These are phyloP conservation scores for Dendrobium huoshanense DNA, from an alignment of 106 monocot species.

Conservation along the genomic window DNA sequence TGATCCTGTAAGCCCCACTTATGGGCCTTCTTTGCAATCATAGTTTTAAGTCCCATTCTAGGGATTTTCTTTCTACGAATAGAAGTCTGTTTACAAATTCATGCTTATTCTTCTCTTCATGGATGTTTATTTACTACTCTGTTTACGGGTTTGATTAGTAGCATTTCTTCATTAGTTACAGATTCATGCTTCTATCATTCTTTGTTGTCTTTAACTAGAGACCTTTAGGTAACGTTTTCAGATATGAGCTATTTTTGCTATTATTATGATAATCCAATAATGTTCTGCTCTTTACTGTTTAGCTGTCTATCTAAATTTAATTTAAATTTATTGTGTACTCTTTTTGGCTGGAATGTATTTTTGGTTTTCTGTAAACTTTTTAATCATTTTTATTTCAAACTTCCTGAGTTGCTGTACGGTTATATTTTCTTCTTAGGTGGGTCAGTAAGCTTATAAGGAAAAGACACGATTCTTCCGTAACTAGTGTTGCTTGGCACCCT, in stretches of 20 bases:
- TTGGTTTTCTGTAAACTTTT: neutral
- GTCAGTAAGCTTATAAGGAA: conserved; percentile 93
- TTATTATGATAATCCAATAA: neutral
- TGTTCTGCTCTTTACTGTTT: neutral
- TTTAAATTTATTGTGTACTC: neutral
- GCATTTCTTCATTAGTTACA: conserved; percentile 1
- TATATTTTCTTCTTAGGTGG: conserved; percentile 61
- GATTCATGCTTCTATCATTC: neutral
- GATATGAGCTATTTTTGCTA: neutral
- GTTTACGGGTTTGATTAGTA: neutral
- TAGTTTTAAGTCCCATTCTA: too few species aligned
- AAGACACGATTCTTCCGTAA: conserved; percentile 95
- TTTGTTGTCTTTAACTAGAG: neutral
- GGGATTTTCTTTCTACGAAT: too few species aligned
- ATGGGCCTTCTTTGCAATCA: too few species aligned
- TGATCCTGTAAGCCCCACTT: too few species aligned
- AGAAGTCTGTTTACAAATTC: neutral
- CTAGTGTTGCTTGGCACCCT: conserved; percentile 99
- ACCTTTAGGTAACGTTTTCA: neutral
- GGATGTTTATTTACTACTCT: neutral
- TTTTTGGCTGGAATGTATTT: neutral
- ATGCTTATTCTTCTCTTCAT: neutral
- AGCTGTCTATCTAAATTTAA: neutral
- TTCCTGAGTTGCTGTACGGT: conserved; percentile 6
- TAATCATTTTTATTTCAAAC: neutral